Conservation (phyloP, 2,329 filamentous ascomycete genomes). For the Epichloe typhina region DNA sequence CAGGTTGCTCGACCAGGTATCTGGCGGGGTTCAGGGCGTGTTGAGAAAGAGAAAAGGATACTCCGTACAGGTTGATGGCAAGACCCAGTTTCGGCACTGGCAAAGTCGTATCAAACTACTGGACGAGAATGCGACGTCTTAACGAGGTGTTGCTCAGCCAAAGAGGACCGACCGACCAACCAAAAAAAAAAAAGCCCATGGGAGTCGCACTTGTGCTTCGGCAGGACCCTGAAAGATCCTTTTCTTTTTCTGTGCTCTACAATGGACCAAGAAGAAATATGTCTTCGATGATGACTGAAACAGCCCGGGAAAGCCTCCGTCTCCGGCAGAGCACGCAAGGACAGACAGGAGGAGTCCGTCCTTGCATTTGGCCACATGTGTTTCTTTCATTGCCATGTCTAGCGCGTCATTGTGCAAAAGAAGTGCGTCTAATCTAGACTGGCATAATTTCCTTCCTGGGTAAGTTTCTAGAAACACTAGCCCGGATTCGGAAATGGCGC, state of each 20-base stretch:
- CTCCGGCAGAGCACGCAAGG: too few species aligned
- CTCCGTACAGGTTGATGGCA: too few species aligned
- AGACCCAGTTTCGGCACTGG: background rate
- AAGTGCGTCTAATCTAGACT: background rate
- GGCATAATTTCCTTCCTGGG: background rate
- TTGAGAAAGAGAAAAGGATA: background rate
- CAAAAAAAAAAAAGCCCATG: too few species aligned
- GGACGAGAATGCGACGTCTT: too few species aligned
- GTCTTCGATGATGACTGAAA: too few species aligned
- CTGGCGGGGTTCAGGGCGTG: background rate
- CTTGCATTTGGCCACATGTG: background rate
- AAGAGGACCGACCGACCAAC: too few species aligned
- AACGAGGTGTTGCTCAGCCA: too few species aligned
- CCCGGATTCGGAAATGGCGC: background rate
- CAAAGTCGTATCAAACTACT: background rate
- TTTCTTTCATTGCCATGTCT: background rate
- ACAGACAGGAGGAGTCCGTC: too few species aligned
- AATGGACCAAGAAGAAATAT: background rate
- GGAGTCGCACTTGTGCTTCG: background rate
- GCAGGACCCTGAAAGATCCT: background rate
- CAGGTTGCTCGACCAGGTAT: background rate
- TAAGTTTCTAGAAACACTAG: background rate
- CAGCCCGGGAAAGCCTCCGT: too few species aligned
- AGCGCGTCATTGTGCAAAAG: background rate
- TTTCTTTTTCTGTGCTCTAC: background rate